Evolutionary conservation across 2,329 filamentous ascomycete genomes (phyloP).

Genomic region (Tolypocladium endophyticum): DNA sequence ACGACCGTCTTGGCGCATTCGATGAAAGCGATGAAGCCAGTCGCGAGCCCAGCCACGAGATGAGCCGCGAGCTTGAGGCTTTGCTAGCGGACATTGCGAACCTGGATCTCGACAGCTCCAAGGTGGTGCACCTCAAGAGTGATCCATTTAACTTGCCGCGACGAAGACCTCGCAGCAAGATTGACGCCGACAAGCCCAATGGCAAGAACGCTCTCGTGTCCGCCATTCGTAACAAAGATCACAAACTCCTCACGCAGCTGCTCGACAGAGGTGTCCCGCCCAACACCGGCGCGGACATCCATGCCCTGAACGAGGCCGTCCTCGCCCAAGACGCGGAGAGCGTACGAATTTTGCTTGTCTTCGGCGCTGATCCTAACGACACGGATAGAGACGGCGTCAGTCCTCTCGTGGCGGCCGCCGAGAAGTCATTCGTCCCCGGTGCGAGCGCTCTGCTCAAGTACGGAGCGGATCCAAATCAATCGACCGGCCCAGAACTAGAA

Average conservation of each 20-base stretch:
- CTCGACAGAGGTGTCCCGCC: slow-evolving; percentile 46
- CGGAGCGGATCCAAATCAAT: slow-evolving; percentile 46
- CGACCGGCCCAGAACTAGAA: slow-evolving; percentile 38
- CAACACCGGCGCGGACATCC: slow-evolving; percentile 32
- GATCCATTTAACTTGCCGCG: slow-evolving; percentile 41
- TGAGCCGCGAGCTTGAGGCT: slow-evolving; percentile 10
- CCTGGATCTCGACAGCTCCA: slow-evolving; percentile 28
- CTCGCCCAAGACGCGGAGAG: slow-evolving; percentile 39
- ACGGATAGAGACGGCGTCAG: slow-evolving; percentile 36
- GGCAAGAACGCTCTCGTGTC: slow-evolving; percentile 38
- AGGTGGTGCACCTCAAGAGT: slow-evolving; percentile 36
- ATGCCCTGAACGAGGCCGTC: slow-evolving; percentile 43
- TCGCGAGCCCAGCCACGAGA: background rate
- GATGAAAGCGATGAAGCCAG: slow-evolving; percentile 10
- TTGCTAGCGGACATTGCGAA: slow-evolving; percentile 21
- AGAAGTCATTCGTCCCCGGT: slow-evolving; percentile 42
- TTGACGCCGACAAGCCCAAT: slow-evolving; percentile 29
- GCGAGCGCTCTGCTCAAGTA: slow-evolving; percentile 54
- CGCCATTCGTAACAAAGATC: slow-evolving; percentile 46
- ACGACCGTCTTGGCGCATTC: slow-evolving; percentile 19
- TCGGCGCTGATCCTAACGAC: slow-evolving; percentile 46
- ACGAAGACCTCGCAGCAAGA: slow-evolving; percentile 35
- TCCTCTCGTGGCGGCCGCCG: slow-evolving; percentile 40
- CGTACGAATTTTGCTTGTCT: slow-evolving; percentile 44
- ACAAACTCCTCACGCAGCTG: slow-evolving; percentile 45